Evolutionary conservation across 306 rosid species (phyloP), one percentile per base, ranked within the genome.

Genomic region (Casuarina cunninghamiana): DNA sequence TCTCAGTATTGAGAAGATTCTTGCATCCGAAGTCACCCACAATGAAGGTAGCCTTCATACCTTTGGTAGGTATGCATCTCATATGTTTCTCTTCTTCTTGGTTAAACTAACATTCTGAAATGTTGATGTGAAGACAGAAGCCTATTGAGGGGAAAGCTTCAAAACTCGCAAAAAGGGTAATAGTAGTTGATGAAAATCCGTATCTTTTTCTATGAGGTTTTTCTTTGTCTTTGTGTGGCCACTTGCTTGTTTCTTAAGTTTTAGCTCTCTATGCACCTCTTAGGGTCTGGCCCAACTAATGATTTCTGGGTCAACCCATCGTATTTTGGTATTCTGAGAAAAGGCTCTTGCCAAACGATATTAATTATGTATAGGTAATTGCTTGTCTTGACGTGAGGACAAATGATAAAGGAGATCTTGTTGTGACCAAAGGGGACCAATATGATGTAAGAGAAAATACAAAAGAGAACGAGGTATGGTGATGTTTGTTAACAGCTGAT

Each of bases 401-500:
- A 72, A 95, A 95, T 83, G 99, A 95, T 83, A 88, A 77, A 0
- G 98, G 99, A 74, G 99, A 93, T 79, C 99, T 93, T 77, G 97
- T 95, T 82, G 99, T 95, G 75, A 95, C 99, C 83, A 95, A 95
- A 85, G 99, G 99, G 78, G 99, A 95, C 75, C 99, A 95, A 79
- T 95, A 95, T 68, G 96, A 93, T 63, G 99, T 95, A 58, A 91
- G 99, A 86, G 98, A 95, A 83, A 74, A 93, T 72, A 90, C 99
- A 70, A 58, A 86, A 73, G 98, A 88, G 83, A 91, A 95, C 13
- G 98, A 95, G 99, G 98, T 95, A 93, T 49, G 13, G 13, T 71
- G 68, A 66, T 71, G 32, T 66, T 19, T 74, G 53, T 71, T 68
- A 46, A 1, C 41, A 69, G 10, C 26, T 46, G 51, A 71, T 83